Evolutionary conservation across 805 yeast species (phyloP).

Genomic region (Saccharomycopsis sp.): DNA sequence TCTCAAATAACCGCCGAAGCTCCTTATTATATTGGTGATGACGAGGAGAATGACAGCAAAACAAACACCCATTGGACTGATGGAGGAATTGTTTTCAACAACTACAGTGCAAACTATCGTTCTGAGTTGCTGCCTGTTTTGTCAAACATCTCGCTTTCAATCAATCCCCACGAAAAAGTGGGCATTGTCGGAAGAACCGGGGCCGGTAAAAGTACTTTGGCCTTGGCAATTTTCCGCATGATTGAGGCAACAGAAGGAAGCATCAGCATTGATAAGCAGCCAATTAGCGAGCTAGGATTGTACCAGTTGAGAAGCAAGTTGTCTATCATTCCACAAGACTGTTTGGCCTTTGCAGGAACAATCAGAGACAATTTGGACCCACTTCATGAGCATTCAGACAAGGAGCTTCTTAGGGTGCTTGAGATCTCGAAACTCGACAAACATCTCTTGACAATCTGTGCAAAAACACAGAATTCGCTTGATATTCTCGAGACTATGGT

Average conservation of each 20-base stretch:
- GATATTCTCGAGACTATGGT: constrained; percentile 47
- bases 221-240: constrained; percentile 53
- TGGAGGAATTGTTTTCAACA: constrained; percentile 42
- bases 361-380: constrained; percentile 60
- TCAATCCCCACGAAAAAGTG: constrained; percentile 50
- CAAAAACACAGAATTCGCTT: constrained; percentile 31
- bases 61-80: too few relatives aligned
- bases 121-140: constrained; percentile 53
- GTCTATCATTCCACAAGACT: constrained; percentile 64
- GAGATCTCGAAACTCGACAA: constrained; percentile 51
- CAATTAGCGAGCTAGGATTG: constrained; percentile 44
- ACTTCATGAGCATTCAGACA: constrained; percentile 42
- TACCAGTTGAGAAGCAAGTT: constrained; percentile 47
- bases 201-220: constrained; percentile 61
- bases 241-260: constrained; percentile 51
- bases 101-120: constrained; percentile 54
- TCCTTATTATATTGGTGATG: constrained; percentile 40
- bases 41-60: constrained; percentile 35
- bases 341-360: constrained; percentile 57
- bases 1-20: constrained; percentile 21
- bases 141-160: constrained; percentile 37
- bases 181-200: constrained; percentile 80
- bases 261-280: constrained; percentile 47
- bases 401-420: constrained; percentile 46
- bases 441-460: constrained; percentile 25